A percentile compares a stretch with the other conserved stretches of the same genome.
Conservation (phyloP, 129 eudicot species). For the Arctium minus region DNA sequence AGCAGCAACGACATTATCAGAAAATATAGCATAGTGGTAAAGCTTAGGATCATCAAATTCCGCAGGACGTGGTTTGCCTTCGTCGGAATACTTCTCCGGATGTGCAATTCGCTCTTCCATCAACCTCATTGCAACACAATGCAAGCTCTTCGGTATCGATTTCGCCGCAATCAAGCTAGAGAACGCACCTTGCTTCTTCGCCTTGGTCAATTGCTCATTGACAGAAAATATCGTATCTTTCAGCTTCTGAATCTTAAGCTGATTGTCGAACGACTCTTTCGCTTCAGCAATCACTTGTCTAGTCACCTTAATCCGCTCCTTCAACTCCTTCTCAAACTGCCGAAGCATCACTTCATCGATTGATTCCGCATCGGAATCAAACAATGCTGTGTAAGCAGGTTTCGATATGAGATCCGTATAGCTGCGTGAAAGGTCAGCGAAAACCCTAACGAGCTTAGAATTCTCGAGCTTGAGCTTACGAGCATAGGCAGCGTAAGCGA, state of each 20-base stretch:
- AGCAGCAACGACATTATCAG: conserved; percentile 80
- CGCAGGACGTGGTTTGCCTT: conserved; percentile 54
- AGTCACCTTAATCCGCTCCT: conserved; percentile 63
- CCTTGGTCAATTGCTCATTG: conserved; percentile 72
- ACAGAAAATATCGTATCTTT: conserved; percentile 70
- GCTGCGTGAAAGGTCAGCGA: conserved; percentile 65
- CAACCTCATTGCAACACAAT: conserved; percentile 71
- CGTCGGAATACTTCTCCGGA: conserved; percentile 73
- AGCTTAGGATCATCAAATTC: conserved; percentile 73
- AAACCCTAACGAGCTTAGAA: conserved; percentile 65
- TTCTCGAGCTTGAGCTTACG: conserved; percentile 80
- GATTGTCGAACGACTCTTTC: conserved; percentile 76
- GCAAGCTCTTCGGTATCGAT: conserved; percentile 79
- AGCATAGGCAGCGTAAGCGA: conserved; percentile 76
- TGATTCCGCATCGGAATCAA: conserved; percentile 39
- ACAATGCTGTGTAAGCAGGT: conserved; percentile 39
- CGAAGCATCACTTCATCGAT: conserved; percentile 48
- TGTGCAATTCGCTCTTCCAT: conserved; percentile 82
- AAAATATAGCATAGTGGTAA: conserved; percentile 73
- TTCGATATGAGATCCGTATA: conserved; percentile 57
- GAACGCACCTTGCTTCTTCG: conserved; percentile 80
- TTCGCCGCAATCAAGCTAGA: conserved; percentile 89
- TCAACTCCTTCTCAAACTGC: conserved; percentile 73
- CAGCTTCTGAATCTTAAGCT: conserved; percentile 79
- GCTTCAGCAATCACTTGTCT: conserved; percentile 76